Base-by-base conservation (phyloP, 2,329 filamentous ascomycete species). In the Fusarium subglutinans region DNA sequence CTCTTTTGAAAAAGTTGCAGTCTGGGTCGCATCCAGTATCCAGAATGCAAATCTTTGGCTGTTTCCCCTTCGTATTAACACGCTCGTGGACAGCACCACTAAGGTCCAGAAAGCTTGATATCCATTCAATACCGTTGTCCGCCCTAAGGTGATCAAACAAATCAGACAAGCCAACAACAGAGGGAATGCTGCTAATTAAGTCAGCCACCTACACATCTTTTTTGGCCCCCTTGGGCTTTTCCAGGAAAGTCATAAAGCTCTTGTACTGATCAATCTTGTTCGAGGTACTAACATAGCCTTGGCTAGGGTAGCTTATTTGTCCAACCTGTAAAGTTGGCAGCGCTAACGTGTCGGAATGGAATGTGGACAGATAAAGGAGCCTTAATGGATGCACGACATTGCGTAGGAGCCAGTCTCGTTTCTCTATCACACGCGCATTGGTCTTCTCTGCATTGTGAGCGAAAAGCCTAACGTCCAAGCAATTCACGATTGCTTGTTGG, bases 391-490 rank as follows among this genome's bases (percentile, higher is more conserved):
- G 12, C 11, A 40, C 20, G 38, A 40, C 38, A 22, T 40, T 40
- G 38, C 4, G 20, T 22, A 22, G 11, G 20, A 40, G 38, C 38
- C 38, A 40, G 38, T 40, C 20, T 13, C 38, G 38, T 40, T 40
- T 22, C 8, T 40, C 38, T 0, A 2, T 40, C 38, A 22, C 9
- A 40, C 12, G 38, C 38, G 8, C 8, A 22, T 22, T 12, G 20
- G 20, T 14, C 12, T 14, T 40, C 0, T 12, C 38, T 40, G 1
- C 0, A 22, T 13, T 12, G 3, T 0, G 0, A 40, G 20, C 8
- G 12, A 40, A 40, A 22, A 40, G 38, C 0, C 6, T 40, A 13
- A 40, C 20, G 38, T 40, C 38, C 12, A 40, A 40, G 7, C 38
- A 40, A 22, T 5, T 40, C 20, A 40, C 0, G 0, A 40, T 40